Base-by-base conservation (phyloP, 2,329 filamentous ascomycete genomes). In the Ambrosiella cleistominuta region DNA sequence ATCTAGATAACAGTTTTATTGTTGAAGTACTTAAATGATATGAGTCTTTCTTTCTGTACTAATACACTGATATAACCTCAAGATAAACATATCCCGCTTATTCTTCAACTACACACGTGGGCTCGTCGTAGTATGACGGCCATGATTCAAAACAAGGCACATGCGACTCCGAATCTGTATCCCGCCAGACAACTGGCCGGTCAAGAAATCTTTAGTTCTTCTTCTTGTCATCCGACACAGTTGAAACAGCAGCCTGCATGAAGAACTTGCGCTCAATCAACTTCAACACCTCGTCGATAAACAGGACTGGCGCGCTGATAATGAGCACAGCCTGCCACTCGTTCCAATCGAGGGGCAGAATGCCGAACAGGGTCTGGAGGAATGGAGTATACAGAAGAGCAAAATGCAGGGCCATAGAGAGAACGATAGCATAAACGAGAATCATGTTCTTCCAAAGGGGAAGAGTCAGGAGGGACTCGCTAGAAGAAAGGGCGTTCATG, bases 391-490 rank as follows among this genome's bases (percentile, higher is more conserved):
- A 98, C 42, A 98, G 78, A 54, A 98, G 83, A 27, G 83, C 87
- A 70, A 97, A 96, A 76, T 98, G 93, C 59, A 98, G 78, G 0
- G 81, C 82, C 93, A 98, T 98, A 44, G 88, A 95, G 62, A 98
- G 75, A 9, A 79, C 76, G 67, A 98, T 95, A 62, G 93, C 94
- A 66, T 95, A 95, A 58, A 98, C 88, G 15, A 98, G 83, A 78
- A 95, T 93, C 85, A 95, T 93, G 74, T 98, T 98, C 68, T 91
- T 82, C 91, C 91, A 96, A n/a, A 98, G 75, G 8, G 90, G 91
- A 62, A 98, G 80, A 1, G 90, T 96, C 58, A 98, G 72, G 11
- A 98, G 81, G 13, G 88, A 95, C 72, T 98, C 93, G 70, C 88
- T 95, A 0, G 89, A 95, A 1, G 89, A 96, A 38, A 98, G 79